These are phyloP conservation scores for Tilletia setariae DNA, from an alignment of 1,284 basidiomycete species.

Conservation along the genomic window DNA sequence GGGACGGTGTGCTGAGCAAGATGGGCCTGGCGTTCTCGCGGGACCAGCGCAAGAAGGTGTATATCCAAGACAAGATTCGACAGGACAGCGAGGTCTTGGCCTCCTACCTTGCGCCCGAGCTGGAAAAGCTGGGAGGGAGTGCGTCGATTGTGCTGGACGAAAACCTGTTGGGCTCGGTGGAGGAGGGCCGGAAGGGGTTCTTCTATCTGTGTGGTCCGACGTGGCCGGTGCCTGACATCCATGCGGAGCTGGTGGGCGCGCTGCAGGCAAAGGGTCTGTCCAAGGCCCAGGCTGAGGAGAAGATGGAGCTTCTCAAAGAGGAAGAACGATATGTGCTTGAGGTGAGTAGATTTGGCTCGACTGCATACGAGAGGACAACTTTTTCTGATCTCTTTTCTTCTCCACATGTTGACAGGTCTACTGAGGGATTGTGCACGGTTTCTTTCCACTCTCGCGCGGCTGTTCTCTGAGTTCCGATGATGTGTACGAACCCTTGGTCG, in stretches of 20 bases:
- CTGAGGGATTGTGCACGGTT: background rate
- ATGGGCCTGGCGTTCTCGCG: slow-evolving; percentile 95
- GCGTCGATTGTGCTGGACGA: slow-evolving; percentile 56
- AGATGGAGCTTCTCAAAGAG: slow-evolving; percentile 88
- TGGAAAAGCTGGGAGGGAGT: slow-evolving; percentile 62
- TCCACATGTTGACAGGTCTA: background rate
- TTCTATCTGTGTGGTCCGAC: slow-evolving; percentile 98
- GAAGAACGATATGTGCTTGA: slow-evolving; percentile 96
- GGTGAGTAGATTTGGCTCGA: slow-evolving; percentile 58
- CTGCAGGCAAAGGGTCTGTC: slow-evolving; percentile 66
- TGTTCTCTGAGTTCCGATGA: no score
- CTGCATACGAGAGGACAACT: no score
- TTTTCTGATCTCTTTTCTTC: background rate
- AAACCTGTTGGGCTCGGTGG: slow-evolving; percentile 55
- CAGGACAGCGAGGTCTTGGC: slow-evolving; percentile 78
- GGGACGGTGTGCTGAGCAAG: slow-evolving; percentile 77
- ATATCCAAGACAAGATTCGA: slow-evolving; percentile 98
- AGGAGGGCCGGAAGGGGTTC: slow-evolving; percentile 57
- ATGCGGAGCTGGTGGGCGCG: slow-evolving; percentile 80
- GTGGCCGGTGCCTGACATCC: slow-evolving; percentile 97
- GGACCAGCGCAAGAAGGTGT: slow-evolving; percentile 70
- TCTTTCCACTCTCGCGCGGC: no score
- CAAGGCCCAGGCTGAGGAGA: slow-evolving; percentile 70
- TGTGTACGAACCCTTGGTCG: no score
- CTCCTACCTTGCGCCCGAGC: slow-evolving; percentile 54